Conservation (phyloP, 1,284 basidiomycete species). For the Stereum hirsutum region DNA sequence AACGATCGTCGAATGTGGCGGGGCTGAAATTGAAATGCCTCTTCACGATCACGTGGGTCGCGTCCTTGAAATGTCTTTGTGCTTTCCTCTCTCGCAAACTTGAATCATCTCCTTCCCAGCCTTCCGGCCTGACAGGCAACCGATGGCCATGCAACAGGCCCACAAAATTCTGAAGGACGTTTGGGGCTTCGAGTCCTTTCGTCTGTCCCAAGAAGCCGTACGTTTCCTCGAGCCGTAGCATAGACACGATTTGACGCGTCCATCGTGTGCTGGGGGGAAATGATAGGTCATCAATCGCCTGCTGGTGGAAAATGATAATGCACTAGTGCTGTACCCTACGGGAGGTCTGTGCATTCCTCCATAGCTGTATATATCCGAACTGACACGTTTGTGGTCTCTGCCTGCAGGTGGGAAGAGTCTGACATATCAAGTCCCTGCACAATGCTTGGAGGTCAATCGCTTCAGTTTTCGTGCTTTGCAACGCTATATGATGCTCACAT, state of each 20-base stretch:
- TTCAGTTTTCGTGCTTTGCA: not conserved
- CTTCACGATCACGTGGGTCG: too few relatives aligned
- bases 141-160: slow-evolving; percentile 22
- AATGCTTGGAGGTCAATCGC: slow-evolving; percentile 31
- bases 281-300: slow-evolving; percentile 27
- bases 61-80: too few relatives aligned
- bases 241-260: not conserved
- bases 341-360: slow-evolving; percentile 18
- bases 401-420: slow-evolving; percentile 32
- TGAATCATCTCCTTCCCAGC: too few relatives aligned
- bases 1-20: too few relatives aligned
- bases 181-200: slow-evolving; percentile 26
- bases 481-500: not conserved
- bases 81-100: too few relatives aligned
- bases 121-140: not conserved
- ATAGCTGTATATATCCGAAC: not conserved
- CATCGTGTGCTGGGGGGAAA: not conserved
- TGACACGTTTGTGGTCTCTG: too few relatives aligned
- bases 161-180: slow-evolving; percentile 20
- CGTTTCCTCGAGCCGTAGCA: too few relatives aligned
- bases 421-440: slow-evolving; percentile 56
- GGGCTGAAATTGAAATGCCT: too few relatives aligned
- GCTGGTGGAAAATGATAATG: slow-evolving; percentile 29
- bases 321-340: slow-evolving; percentile 29
- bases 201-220: slow-evolving; percentile 27